Percentiles rank a stretch among this genome's conserved stretches.
Conservation (phyloP, 345 rosid species). For the Gossypium bickii region DNA sequence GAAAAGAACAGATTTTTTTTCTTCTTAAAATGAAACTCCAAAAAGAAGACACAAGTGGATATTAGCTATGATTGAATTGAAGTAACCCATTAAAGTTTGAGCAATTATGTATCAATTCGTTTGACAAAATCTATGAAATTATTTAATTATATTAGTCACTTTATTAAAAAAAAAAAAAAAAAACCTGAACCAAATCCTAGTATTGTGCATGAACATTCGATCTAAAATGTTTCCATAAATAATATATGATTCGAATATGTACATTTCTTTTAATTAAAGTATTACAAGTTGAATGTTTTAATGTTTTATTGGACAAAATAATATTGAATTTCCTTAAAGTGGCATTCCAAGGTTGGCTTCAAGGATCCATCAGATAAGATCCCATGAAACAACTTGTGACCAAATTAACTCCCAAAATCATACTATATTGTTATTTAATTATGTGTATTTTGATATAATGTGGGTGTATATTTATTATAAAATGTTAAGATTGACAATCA, state of each 20-base stretch:
- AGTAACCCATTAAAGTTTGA: not conserved
- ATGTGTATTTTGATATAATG: too few species aligned
- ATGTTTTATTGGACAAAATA: not conserved
- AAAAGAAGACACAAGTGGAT: not conserved
- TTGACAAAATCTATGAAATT: not conserved
- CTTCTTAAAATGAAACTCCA: too few species aligned
- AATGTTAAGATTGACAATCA: too few species aligned
- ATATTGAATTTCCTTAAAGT: not conserved
- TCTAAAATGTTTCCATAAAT: not conserved
- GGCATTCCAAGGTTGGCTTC: not conserved
- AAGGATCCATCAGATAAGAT: not conserved
- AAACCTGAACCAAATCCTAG: not conserved
- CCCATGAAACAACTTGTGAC: constrained; percentile 4
- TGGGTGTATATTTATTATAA: too few species aligned
- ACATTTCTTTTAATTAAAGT: not conserved
- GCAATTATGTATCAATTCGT: not conserved
- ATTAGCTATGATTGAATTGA: not conserved
- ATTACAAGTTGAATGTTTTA: not conserved
- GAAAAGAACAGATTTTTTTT: too few species aligned
- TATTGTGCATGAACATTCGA: constrained; percentile 6
- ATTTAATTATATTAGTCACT: not conserved
- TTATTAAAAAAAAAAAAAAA: not conserved
- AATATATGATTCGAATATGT: not conserved
- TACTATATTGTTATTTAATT: not conserved
- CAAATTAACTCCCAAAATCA: not conserved